Base-by-base conservation (phyloP, 2,329 filamentous ascomycete species). In the Arachnopeziza araneosa region DNA sequence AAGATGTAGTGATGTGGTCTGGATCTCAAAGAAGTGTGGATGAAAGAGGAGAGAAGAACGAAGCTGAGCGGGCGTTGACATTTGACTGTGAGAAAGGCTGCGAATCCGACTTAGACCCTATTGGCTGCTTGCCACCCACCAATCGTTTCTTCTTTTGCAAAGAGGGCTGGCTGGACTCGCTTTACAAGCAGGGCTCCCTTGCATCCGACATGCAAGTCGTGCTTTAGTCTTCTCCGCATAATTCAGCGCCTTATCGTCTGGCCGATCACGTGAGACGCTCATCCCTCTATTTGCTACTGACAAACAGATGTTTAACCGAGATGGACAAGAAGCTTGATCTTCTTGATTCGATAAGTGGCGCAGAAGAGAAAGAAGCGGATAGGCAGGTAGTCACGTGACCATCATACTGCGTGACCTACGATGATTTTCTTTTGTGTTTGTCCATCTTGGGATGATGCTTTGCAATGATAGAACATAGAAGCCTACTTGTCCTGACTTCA, bases 1-100 rank as follows among this genome's bases (percentile, higher is more conserved):
- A 61, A n/a, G 48, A 55, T 24, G 36, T 24, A 50, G 60, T 58
- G 44, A 32, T 59, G 56, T 24, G 57, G 54, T 26, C 32, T 54
- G 52, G 23, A 21, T 63, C 60, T 53, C 50, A 57, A 36, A 32
- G 10, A 58, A 51, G 60, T 62, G 59, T 61, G 58, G 57, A 48
- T 54, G 54, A 55, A 52, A 55, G 54, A 58, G 57, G 52, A 56
- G 50, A 56, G 54, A 60, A 30, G 52, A 54, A 59, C 30, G 52
- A 6, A 44, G 36, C 36, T 44, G 36, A 44, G 54, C 49, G 54
- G 52, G 50, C 36, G 55, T 32, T 54, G 57, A 56, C 57, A 59
- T 49, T 55, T 56, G 54, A 61, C 59, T 5, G 23, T 26, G 10
- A 44, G 36, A 44, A 19, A 44, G 36, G 36, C 36, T 44, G 36